These are phyloP conservation scores for Dothistroma septosporum DNA, from an alignment of 2,329 filamentous ascomycete species.

Conservation along the genomic window DNA sequence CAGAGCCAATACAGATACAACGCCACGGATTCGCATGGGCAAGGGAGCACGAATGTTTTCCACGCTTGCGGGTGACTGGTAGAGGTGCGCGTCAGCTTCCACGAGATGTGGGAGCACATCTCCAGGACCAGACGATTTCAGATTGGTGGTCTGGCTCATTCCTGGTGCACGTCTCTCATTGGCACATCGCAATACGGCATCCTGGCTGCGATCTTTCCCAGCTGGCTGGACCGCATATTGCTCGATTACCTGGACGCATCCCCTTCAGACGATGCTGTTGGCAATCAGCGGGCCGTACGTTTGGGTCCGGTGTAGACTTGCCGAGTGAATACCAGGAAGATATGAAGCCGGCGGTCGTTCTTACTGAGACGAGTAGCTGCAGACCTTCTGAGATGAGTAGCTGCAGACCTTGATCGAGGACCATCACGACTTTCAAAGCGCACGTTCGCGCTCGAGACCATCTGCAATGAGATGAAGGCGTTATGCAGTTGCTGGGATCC, in stretches of 20 bases:
- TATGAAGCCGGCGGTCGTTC: constrained; percentile 6
- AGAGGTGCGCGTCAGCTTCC: background rate
- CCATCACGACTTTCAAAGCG: constrained; percentile 2
- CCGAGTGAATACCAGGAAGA: constrained; percentile 5
- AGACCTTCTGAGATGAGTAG: background rate
- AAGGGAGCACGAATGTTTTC: background rate
- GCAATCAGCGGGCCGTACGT: constrained; percentile 13
- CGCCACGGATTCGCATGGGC: constrained; percentile 3
- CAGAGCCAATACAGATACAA: constrained; percentile 4
- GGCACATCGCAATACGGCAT: constrained; percentile 8
- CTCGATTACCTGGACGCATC: constrained; percentile 13
- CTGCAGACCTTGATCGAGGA: background rate
- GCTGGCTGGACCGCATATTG: constrained; percentile 13
- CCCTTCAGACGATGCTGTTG: constrained; percentile 19
- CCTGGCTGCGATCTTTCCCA: constrained; percentile 18
- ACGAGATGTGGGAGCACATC: background rate
- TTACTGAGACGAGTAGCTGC: background rate
- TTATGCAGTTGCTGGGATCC: constrained; percentile 4
- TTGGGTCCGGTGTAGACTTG: constrained; percentile 12
- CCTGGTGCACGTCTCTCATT: constrained; percentile 8
- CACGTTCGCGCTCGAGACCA: constrained; percentile 5
- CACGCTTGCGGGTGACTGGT: background rate
- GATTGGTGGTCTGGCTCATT: constrained; percentile 2
- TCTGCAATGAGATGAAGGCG: background rate
- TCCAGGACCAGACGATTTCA: background rate